phyloP scores from a whole-genome alignment of 1,139 yeast species.

The Blastobotrys petasosporus region DNA sequence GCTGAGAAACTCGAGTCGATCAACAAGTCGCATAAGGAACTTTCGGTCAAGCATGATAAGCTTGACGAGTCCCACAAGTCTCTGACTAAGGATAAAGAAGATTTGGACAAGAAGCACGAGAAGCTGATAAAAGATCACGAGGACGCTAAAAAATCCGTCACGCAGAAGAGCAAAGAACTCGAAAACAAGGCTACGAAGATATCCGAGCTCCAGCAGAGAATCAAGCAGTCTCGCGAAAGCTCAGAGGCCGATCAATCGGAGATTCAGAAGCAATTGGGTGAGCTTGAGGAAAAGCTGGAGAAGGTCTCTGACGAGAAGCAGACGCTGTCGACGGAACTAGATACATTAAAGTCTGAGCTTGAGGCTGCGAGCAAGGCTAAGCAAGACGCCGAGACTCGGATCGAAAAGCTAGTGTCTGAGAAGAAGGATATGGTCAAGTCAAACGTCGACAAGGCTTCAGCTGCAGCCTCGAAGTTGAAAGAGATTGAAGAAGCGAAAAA shows the following conservation, averaged over 20 bases:
- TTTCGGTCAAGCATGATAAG: constrained; percentile 6
- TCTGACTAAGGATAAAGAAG: constrained; percentile 1
- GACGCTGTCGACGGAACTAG: constrained; percentile 8
- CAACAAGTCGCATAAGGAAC: constrained; percentile 9
- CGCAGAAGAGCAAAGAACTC: constrained; percentile 8
- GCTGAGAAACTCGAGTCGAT: constrained; percentile 2
- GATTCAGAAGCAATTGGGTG: constrained; percentile 30
- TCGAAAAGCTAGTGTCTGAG: constrained; percentile 5
- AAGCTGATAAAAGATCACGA: not conserved
- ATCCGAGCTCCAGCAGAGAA: constrained; percentile 4
- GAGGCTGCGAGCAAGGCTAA: constrained; percentile 6
- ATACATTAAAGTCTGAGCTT: constrained; percentile 8
- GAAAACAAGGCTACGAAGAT: constrained; percentile 8
- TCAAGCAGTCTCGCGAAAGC: constrained; percentile 25
- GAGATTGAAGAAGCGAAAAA: constrained; percentile 4
- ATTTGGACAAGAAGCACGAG: constrained; percentile 10
- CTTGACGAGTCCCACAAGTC: constrained; percentile 4
- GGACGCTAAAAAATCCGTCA: not conserved
- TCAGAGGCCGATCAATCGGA: constrained; percentile 32
- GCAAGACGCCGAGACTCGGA: constrained; percentile 4
- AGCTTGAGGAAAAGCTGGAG: constrained; percentile 14
- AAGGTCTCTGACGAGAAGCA: not conserved
- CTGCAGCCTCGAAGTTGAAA: not conserved
- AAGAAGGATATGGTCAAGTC: not conserved
- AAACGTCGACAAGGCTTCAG: not conserved